Evolutionary conservation across 1,284 basidiomycete species (phyloP), one percentile per base, ranked within the genome.

Genomic region (Cryptococcus depauperatus): DNA sequence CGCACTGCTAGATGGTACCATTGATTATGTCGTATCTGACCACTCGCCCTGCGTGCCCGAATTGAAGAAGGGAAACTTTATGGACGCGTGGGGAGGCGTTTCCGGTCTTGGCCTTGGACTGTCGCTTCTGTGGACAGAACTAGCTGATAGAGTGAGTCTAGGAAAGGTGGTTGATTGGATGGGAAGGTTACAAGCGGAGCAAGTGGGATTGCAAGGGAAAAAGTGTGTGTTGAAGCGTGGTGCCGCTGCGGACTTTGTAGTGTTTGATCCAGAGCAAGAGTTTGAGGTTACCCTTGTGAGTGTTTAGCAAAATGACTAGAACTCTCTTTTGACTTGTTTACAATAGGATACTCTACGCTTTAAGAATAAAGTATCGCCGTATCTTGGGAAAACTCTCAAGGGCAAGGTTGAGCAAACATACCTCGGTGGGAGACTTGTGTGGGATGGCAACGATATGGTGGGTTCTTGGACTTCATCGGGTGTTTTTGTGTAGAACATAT

Each of bases 81-180:
- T 92, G 82, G 68, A 74, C 18, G 88, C 91, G 0, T 95, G 91
- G 91, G 91, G 91, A 43, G 91, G 91, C 0, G 86, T 95, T 51
- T 84, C 82, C 48, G 83, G 85, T 3, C 76, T 95, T 19, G 91
- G 91, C 4, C 74, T 95, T 13, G 91, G 91, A 0, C 69, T 93
- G 37, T 85, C 84, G 62, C 69, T 93, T 40, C 61, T 95, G 37
- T 90, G 85, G 83, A 91, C 85, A 1, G 86, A 91, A 64, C 41
- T 67, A 8, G 55, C 56, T n/a, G 52, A 59, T 65, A 68, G 82
- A 2, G 69, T 75, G 1, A 57, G 56, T 1, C 73, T 91, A 37
- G 72, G 72, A 19, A 73, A 81, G 41, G 75, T 93, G 19, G 65
- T 88, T n/a, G 66, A 79, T 27, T 91, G 86, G 86, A 77, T 80